A percentile compares a stretch with the other conserved stretches of the same genome.
Conservation (phyloP, 129 eudicot species). For the Flaveria robusta region DNA sequence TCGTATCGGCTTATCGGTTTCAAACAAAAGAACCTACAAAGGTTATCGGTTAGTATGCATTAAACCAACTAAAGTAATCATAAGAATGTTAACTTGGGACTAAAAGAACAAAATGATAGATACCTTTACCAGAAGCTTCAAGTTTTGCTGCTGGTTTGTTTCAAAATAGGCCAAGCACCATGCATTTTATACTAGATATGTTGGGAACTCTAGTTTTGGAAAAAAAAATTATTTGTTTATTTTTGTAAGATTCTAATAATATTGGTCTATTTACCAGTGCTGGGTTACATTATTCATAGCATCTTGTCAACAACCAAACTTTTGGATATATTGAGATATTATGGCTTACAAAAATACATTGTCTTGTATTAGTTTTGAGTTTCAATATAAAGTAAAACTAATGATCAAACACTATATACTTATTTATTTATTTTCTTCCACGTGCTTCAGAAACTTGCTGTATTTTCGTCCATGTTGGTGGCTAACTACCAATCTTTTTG, state of each 20-base stretch:
- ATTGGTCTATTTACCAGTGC: background rate
- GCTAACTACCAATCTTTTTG: background rate
- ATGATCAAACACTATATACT: no score
- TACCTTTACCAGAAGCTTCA: slow-evolving; percentile 14
- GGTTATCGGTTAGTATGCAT: background rate
- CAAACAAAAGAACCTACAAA: no score
- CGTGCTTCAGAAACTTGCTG: no score
- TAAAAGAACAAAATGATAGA: background rate
- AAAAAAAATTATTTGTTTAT: no score
- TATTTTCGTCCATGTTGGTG: background rate
- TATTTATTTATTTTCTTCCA: no score
- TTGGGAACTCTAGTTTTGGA: no score
- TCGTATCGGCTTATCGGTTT: background rate
- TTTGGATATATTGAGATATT: background rate
- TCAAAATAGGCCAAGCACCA: background rate
- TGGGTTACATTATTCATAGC: background rate
- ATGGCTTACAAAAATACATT: no score
- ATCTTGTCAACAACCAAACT: background rate
- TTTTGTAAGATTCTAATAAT: no score
- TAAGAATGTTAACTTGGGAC: background rate
- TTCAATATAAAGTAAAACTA: no score
- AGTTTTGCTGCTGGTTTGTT: slow-evolving; percentile 18
- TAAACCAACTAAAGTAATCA: background rate
- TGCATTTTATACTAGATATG: slow-evolving; percentile 2
- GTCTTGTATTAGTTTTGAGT: no score